Conservation (phyloP, 495 filamentous ascomycete species). For the Xylaria telfairii region DNA sequence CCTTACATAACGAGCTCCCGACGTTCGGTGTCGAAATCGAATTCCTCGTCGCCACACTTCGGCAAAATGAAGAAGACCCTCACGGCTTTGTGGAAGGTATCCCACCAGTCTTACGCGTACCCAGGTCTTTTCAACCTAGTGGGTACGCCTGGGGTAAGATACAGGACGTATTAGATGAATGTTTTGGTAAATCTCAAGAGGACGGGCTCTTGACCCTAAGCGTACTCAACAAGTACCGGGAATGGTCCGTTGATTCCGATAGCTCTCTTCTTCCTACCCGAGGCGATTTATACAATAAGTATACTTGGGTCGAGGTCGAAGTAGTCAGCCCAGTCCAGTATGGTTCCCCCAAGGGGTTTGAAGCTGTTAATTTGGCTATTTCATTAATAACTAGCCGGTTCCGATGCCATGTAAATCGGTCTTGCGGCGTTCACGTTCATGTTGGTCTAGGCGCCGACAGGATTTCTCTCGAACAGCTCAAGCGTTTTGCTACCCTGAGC, state of each 20-base stretch:
- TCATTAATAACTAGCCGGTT: neutral
- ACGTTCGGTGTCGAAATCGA: constrained; percentile 45
- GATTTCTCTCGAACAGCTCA: neutral
- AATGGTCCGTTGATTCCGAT: neutral
- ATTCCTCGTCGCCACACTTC: constrained; percentile 34
- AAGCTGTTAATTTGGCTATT: neutral
- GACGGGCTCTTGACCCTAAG: too few relatives aligned
- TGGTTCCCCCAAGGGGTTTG: neutral
- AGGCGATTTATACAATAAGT: neutral
- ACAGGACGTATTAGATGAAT: neutral
- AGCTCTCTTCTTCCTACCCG: neutral
- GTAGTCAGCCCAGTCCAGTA: constrained; percentile 5
- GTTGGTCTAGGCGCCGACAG: neutral
- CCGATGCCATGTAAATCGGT: neutral
- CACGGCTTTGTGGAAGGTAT: constrained; percentile 16
- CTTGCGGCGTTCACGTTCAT: constrained; percentile 4
- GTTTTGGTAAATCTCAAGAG: too few relatives aligned
- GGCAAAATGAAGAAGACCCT: neutral
- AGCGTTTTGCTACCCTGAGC: neutral
- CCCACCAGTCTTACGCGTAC: constrained; percentile 13
- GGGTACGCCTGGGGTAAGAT: neutral
- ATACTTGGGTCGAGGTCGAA: neutral
- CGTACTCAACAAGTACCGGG: neutral
- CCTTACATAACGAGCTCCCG: neutral
- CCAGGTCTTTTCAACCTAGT: too few relatives aligned